Conservation (phyloP, 1,284 basidiomycete genomes). For the Spongispora temasekensis region DNA sequence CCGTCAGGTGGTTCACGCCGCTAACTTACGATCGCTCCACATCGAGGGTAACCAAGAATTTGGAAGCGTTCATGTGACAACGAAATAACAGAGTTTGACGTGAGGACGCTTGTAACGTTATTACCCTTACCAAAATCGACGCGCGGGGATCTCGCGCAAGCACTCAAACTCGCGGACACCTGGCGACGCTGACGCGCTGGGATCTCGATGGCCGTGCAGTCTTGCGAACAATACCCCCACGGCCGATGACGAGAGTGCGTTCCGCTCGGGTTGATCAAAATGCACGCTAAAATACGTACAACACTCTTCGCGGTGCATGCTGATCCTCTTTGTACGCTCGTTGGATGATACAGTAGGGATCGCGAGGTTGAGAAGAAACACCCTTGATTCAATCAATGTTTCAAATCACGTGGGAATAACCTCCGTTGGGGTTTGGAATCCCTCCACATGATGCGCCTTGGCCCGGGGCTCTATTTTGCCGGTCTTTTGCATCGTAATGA, state of each 20-base stretch:
- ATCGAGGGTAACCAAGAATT: neutral
- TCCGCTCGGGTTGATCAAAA: no score
- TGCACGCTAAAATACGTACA: no score
- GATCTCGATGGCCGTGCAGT: conserved; percentile 3
- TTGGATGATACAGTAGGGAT: no score
- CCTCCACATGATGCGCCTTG: no score
- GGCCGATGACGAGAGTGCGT: conserved; percentile 1
- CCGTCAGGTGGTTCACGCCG: neutral
- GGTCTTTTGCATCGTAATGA: no score
- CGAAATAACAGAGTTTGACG: neutral
- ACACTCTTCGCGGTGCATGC: no score
- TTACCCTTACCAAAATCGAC: conserved; percentile 10
- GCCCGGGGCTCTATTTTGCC: no score
- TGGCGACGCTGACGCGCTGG: conserved; percentile 3
- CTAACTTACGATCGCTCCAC: conserved; percentile 16
- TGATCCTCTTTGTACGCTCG: no score
- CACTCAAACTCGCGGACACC: conserved; percentile 14
- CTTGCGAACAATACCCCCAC: neutral
- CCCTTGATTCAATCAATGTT: neutral
- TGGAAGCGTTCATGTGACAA: neutral
- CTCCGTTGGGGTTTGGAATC: neutral
- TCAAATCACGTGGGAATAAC: neutral
- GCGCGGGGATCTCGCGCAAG: conserved; percentile 30
- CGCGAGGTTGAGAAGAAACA: no score
- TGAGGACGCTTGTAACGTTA: conserved; percentile 13